Evolutionary conservation across 208 protist genomes (phyloP), one percentile per base, ranked within the genome.

Genomic region (Leishmania guyanensis): DNA sequence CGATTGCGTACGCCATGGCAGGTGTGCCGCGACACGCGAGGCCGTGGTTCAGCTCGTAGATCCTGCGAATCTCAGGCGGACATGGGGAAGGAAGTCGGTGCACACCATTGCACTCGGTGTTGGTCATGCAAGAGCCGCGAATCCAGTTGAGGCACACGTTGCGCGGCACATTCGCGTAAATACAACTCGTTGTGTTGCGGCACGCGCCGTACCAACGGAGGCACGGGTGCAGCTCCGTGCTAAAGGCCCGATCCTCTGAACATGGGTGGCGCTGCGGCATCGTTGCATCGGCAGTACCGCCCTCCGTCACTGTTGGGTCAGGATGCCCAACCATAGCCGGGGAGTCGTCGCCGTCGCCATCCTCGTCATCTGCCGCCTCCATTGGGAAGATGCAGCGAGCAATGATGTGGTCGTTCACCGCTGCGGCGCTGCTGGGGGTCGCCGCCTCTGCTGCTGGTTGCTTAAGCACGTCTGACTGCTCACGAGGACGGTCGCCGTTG

Each of bases 111-210:
- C 93, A 96, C 73, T 91, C 82, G 3, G 75, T 51, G 2, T 70
- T 84, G 22, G 87, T 82, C 58, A 84, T 84, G 70, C 93, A 96
- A 14, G 84, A 86, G 36, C 86, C 88, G 58, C 89, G 89, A 16
- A 95, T 79, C 92, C 93, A 96, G 82, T 91, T 90, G n/a, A 96
- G 69, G 74, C 93, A 96, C 39, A 95, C 60, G 82, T 95, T 96
- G 64, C 84, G 90, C 53, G 93, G 93, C 43, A 84, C 75, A 56
- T 72, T 62, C 14, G 78, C 83, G 81, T 93, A 96, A 50, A 86
- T 58, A 83, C 93, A 96, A 76, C 84, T 90, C 14, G 83, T 89
- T n/a, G 88, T 50, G 76, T 96, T 89, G 53, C 90, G 88, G 85
- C 93, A 96, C 53, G 82, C 86, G 70, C 90, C 88, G 81, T 95